Conservation (phyloP, 495 filamentous ascomycete species). For the Penicillium roqueforti region DNA sequence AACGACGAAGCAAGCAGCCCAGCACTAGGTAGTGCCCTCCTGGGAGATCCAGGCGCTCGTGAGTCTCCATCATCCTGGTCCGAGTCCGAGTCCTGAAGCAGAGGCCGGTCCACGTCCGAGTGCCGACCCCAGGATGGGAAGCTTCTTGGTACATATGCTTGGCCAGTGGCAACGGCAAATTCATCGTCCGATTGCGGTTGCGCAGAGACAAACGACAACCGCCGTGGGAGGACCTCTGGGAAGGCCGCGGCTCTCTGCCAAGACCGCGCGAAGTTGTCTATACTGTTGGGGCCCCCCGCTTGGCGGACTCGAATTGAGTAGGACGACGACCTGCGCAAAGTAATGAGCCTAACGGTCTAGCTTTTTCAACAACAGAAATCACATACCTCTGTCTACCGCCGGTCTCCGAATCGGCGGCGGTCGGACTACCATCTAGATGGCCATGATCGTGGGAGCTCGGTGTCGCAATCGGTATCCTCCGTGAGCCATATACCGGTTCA, state of each 20-base stretch:
- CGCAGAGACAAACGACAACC: constrained; percentile 63
- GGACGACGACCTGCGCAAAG: constrained; percentile 48
- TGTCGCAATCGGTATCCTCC: constrained; percentile 8
- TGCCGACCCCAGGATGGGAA: constrained; percentile 26
- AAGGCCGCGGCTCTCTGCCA: constrained; percentile 93
- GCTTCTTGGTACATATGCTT: constrained; percentile 25
- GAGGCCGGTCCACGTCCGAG: constrained; percentile 26
- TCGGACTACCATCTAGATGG: constrained; percentile 11
- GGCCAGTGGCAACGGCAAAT: constrained; percentile 27
- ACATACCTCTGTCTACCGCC: constrained; percentile 20
- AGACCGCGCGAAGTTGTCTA: constrained; percentile 89
- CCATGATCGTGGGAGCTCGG: constrained; percentile 21
- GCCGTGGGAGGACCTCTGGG: constrained; percentile 73
- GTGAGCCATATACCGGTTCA: constrained; percentile 9
- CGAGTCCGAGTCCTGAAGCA: constrained; percentile 25
- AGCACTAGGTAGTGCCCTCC: constrained; percentile 16
- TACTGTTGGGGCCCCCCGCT: constrained; percentile 86
- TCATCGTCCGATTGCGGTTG: constrained; percentile 48
- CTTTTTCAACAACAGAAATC: background rate
- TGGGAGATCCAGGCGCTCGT: constrained; percentile 17
- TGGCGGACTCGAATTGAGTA: constrained; percentile 73
- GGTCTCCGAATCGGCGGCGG: constrained; percentile 17
- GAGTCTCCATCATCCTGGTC: constrained; percentile 19
- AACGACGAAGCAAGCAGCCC: constrained; percentile 50
- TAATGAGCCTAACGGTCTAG: background rate